phyloP scores from a whole-genome alignment of 768 basidiomycete genomes.

The Wakefieldia striispora region DNA sequence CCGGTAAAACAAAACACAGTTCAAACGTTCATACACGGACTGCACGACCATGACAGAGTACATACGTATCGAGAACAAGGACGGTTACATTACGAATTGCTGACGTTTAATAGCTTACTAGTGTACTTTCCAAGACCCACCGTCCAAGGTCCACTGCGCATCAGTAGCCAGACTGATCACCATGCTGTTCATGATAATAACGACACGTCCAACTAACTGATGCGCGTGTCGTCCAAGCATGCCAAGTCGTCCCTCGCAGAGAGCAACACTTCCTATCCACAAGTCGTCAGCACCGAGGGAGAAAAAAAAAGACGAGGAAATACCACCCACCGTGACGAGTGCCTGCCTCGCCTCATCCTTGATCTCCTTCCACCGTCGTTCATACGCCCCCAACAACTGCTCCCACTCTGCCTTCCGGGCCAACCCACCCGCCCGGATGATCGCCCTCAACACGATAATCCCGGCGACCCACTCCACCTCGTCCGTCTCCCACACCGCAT shows the following conservation, averaged over 20 bases:
- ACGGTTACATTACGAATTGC: neutral
- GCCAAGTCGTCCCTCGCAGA: conserved; percentile 53
- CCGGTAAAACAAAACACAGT: no score
- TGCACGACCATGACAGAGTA: neutral
- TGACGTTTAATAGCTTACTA: neutral
- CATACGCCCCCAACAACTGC: conserved; percentile 53
- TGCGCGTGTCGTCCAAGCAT: conserved; percentile 36
- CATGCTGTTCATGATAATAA: neutral
- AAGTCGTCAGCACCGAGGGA: neutral
- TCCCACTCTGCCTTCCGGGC: conserved; percentile 55
- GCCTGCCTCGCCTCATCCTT: conserved; percentile 64
- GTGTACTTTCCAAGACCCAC: no score
- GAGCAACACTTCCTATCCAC: conserved; percentile 46
- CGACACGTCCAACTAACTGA: neutral
- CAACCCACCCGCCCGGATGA: conserved; percentile 53
- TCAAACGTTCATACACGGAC: no score
- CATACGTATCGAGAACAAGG: neutral
- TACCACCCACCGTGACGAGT: conserved; percentile 50
- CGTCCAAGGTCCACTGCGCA: no score
- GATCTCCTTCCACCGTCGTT: conserved; percentile 69
- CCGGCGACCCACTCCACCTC: conserved; percentile 72
- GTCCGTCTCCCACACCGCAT: conserved; percentile 63
- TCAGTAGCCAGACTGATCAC: conserved; percentile 5
- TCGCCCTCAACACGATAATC: conserved; percentile 53
- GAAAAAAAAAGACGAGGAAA: neutral